Evolutionary conservation across 2,329 filamentous ascomycete species (phyloP).

Genomic region (Ascochyta rabiei): DNA sequence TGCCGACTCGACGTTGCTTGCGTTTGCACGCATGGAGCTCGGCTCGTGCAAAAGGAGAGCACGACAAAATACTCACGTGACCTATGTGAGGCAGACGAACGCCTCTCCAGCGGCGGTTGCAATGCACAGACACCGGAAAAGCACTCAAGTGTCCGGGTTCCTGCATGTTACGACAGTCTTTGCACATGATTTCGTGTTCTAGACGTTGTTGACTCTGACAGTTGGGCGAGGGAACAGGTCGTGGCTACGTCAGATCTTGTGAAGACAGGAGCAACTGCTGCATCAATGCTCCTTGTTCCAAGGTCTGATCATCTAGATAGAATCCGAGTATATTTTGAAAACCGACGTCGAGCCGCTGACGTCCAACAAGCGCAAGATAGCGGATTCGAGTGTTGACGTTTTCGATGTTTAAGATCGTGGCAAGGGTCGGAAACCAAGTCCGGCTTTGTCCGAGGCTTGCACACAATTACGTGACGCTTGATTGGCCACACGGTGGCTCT

Average conservation of each 20-base stretch:
- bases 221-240: not conserved
- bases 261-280: not conserved
- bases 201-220: not conserved
- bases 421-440: constrained; percentile 9
- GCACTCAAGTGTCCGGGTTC: not conserved
- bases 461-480: not conserved
- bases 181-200: not conserved
- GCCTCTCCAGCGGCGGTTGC: not conserved
- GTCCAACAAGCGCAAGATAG: constrained; percentile 6
- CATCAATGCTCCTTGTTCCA: not conserved
- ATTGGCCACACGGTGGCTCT: not conserved
- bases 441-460: constrained; percentile 6
- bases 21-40: not conserved
- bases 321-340: not conserved
- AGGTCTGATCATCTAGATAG: no score
- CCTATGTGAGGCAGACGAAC: not conserved
- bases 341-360: not conserved
- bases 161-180: not conserved
- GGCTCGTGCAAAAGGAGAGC: not conserved
- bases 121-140: not conserved
- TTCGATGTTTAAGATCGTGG: constrained; percentile 17
- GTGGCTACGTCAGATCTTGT: not conserved
- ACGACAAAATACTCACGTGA: constrained; percentile 3
- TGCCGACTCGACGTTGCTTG: not conserved
- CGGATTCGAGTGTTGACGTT: constrained; percentile 22